These are phyloP conservation scores for Kernera saxatilis DNA, from an alignment of 345 rosid species.

Conservation along the genomic window DNA sequence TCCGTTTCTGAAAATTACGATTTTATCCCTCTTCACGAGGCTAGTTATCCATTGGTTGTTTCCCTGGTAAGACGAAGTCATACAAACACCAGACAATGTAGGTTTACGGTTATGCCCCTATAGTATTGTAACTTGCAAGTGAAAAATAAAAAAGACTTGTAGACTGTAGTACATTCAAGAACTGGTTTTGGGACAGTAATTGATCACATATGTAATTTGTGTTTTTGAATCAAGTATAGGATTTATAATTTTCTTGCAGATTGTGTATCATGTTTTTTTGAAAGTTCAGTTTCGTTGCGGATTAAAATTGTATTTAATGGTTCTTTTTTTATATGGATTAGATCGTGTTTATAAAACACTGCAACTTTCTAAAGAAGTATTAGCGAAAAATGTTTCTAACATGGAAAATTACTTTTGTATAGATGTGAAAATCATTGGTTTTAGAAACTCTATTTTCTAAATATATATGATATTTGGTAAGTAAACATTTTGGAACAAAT, in stretches of 20 bases:
- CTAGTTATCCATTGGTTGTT: not conserved
- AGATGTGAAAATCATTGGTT: not conserved
- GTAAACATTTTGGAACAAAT: not conserved
- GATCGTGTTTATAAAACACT: too few relatives aligned
- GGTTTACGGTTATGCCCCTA: not conserved
- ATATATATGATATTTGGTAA: not conserved
- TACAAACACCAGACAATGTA: not conserved
- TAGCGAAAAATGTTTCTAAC: too few relatives aligned
- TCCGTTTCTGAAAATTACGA: not conserved
- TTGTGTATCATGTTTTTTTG: not conserved
- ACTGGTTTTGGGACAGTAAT: not conserved
- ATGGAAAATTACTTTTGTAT: too few relatives aligned
- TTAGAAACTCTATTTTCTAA: not conserved
- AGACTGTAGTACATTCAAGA: not conserved
- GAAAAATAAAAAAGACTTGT: not conserved
- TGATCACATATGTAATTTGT: not conserved
- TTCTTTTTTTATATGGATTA: not conserved
- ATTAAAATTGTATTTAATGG: not conserved
- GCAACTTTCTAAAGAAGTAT: too few relatives aligned
- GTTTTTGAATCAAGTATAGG: not conserved
- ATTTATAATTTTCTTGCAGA: not conserved
- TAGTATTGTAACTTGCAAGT: too few relatives aligned
- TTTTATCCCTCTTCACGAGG: slow-evolving; percentile 9
- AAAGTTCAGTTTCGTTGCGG: not conserved
- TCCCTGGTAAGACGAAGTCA: not conserved